Evolutionary conservation across 805 yeast species (phyloP).

Genomic region (Monosporozyma siamensis): DNA sequence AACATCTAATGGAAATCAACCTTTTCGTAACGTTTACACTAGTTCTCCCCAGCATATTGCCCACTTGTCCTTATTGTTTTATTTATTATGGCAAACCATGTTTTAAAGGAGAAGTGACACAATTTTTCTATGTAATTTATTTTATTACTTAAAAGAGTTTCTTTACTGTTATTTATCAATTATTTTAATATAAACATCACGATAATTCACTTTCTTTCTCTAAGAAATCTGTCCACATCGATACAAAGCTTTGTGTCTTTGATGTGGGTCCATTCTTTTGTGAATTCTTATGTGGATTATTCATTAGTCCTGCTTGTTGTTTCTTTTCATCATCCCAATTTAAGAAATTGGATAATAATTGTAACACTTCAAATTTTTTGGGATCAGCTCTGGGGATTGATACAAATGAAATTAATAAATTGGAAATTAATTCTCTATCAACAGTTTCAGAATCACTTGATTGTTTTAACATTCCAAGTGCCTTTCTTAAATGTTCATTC

Average conservation of each 20-base stretch:
- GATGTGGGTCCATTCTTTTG: constrained; percentile 18
- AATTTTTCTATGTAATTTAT: background rate
- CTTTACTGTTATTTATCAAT: background rate
- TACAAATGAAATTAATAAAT: constrained; percentile 74
- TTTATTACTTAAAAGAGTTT: constrained; percentile 6
- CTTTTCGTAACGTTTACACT: background rate
- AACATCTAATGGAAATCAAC: constrained; percentile 22
- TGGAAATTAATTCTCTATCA: constrained; percentile 82
- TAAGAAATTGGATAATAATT: constrained; percentile 69
- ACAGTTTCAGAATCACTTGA: constrained; percentile 67
- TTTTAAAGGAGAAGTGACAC: background rate
- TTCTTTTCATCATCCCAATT: constrained; percentile 82
- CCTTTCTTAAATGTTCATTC: constrained; percentile 93
- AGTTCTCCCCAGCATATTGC: background rate
- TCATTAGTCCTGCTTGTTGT: constrained; percentile 61
- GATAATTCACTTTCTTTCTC: constrained; percentile 53
- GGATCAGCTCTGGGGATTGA: constrained; percentile 87
- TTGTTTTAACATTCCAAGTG: constrained; percentile 72
- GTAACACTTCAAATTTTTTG: constrained; percentile 87
- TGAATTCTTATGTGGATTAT: constrained; percentile 2
- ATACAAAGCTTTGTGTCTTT: constrained; percentile 50
- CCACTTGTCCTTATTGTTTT: no score
- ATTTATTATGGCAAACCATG: no score
- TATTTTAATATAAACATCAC: background rate
- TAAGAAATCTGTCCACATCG: constrained; percentile 70